Percentiles rank a stretch among this genome's conserved stretches.
Evolutionary conservation across 1,139 yeast genomes (phyloP).

Genomic region (Hemisphaericaspora subhashii): DNA sequence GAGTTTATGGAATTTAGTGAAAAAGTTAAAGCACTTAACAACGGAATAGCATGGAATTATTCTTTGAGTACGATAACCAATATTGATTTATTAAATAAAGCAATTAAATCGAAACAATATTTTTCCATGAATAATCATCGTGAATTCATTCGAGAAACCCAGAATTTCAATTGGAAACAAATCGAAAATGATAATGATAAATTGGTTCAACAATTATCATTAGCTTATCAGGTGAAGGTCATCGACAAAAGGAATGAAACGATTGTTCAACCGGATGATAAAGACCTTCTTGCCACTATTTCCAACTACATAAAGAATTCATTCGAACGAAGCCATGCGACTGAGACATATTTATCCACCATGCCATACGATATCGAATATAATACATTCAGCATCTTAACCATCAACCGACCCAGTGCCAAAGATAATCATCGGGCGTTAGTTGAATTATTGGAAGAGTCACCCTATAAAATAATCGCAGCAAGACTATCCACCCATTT

Average conservation of each 20-base stretch:
- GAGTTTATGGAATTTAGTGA: neutral
- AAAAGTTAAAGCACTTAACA: neutral
- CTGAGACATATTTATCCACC: neutral
- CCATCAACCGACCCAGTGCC: neutral
- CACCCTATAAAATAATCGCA: neutral
- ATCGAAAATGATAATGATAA: neutral
- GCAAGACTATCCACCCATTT: neutral
- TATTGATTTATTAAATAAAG: neutral
- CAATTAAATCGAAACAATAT: neutral
- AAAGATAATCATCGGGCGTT: neutral
- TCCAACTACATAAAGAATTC: neutral
- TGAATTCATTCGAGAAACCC: neutral
- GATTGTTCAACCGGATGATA: neutral
- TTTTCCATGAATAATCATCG: neutral
- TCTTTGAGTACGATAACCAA: neutral
- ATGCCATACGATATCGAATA: neutral
- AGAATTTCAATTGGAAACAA: neutral
- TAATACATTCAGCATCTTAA: neutral
- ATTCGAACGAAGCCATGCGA: neutral
- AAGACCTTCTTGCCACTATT: neutral
- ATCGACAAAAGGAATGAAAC: neutral
- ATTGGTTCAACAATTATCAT: neutral
- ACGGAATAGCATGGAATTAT: neutral
- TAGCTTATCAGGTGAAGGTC: neutral
- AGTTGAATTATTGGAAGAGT: neutral